A percentile compares a stretch with the other conserved stretches of the same genome.
Evolutionary conservation across 257 asterid species (phyloP).

Genomic region (Ilex asprella): DNA sequence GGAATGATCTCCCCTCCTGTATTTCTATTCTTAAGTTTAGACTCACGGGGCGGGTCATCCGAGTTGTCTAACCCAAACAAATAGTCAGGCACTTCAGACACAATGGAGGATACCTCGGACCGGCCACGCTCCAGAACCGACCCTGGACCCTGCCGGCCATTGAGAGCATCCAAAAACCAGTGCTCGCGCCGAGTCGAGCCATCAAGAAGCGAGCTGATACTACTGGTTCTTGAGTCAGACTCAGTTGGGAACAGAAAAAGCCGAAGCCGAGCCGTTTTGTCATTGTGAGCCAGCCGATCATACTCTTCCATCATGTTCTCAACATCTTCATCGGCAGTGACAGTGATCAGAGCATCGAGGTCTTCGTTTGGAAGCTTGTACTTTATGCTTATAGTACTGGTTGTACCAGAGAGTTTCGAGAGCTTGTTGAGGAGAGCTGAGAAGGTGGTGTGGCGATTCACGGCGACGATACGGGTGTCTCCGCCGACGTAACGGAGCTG

Average conservation of each 20-base stretch:
- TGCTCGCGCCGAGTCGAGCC: conserved; percentile 82
- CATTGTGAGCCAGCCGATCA: conserved; percentile 58
- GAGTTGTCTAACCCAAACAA: conserved; percentile 80
- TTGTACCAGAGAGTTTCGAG: conserved; percentile 56
- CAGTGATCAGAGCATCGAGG: conserved; percentile 76
- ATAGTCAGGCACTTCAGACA: conserved; percentile 88
- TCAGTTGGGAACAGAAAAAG: conserved; percentile 57
- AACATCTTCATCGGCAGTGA: conserved; percentile 72
- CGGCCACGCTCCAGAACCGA: conserved; percentile 66
- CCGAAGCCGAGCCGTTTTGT: conserved; percentile 64
- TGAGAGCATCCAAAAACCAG: conserved; percentile 86
- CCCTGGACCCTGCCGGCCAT: conserved; percentile 41
- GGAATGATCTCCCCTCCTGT: conserved; percentile 36
- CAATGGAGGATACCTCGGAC: conserved; percentile 79
- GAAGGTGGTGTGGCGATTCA: conserved; percentile 64
- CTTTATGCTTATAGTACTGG: conserved; percentile 45
- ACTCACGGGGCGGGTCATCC: conserved; percentile 46
- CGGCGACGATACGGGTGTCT: conserved; percentile 61
- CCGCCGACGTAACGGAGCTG: conserved; percentile 65
- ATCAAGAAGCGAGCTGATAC: conserved; percentile 73
- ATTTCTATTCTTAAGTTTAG: conserved; percentile 25
- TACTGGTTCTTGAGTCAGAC: conserved; percentile 41
- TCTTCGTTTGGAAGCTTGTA: conserved; percentile 96
- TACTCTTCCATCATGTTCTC: conserved; percentile 95
- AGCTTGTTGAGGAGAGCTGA: conserved; percentile 50